A percentile compares a stretch with the other conserved stretches of the same genome.
Evolutionary conservation across 2,329 filamentous ascomycete species (phyloP).

Genomic region (Hirsutella minnesotensis): DNA sequence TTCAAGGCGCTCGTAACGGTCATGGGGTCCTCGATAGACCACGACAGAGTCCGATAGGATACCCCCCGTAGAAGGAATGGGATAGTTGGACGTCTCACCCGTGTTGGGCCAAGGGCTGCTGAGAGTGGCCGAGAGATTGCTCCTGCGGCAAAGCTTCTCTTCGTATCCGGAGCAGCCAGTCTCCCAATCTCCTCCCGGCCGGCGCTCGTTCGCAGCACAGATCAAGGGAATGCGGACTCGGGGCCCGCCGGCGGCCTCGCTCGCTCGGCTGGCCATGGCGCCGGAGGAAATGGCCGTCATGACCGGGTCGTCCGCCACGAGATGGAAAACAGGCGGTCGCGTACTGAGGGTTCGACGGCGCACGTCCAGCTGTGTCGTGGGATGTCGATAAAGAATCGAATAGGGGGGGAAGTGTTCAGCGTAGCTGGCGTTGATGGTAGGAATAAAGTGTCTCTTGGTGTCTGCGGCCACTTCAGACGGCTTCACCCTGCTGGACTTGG

Average conservation of each 20-base stretch:
- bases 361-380: conserved; percentile 33
- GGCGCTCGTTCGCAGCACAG: conserved; percentile 64
- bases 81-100: conserved; percentile 45
- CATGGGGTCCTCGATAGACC: conserved; percentile 60
- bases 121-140: conserved; percentile 59
- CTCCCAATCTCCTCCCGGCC: conserved; percentile 72
- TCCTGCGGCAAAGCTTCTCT: conserved; percentile 63
- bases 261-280: conserved; percentile 24
- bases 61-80: conserved; percentile 57
- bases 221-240: conserved; percentile 48
- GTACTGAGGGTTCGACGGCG: conserved; percentile 20
- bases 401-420: conserved; percentile 40
- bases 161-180: conserved; percentile 37
- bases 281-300: conserved; percentile 48
- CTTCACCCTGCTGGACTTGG: conserved; percentile 20
- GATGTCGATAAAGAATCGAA: conserved; percentile 46
- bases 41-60: conserved; percentile 62
- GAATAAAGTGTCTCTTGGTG: conserved; percentile 60
- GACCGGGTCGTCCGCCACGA: conserved; percentile 47
- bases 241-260: conserved; percentile 17
- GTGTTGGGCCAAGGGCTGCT: conserved; percentile 44
- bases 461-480: conserved; percentile 57
- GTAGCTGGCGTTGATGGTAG: conserved; percentile 47
- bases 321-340: conserved; percentile 33
- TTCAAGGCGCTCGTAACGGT: conserved; percentile 47